A percentile compares a stretch with the other conserved stretches of the same genome.
Evolutionary conservation across 1,284 basidiomycete species (phyloP).

Genomic region (Ustilago hordei): DNA sequence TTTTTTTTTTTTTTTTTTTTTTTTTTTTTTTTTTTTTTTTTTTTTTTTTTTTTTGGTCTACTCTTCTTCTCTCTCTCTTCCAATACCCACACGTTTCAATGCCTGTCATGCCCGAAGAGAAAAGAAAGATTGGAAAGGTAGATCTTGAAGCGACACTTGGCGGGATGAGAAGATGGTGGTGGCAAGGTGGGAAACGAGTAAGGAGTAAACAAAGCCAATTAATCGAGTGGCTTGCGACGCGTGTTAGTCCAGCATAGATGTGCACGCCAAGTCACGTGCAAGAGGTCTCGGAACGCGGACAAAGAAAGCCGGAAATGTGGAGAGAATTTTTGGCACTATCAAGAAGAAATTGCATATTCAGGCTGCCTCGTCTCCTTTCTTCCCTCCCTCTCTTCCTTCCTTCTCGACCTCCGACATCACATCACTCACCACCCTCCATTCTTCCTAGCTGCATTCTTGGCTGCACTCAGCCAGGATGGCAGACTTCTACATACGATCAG

Average conservation of each 20-base stretch:
- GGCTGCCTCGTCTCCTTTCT: background rate
- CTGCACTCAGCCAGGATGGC: slow-evolving; percentile 35
- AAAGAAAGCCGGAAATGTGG: slow-evolving; percentile 2
- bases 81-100: slow-evolving; percentile 20
- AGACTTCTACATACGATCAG: slow-evolving; percentile 63
- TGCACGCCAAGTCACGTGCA: background rate
- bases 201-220: no score
- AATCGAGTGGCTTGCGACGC: no score
- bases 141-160: no score
- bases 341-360: slow-evolving; percentile 10
- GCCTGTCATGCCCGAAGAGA: no score
- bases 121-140: no score
- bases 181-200: no score
- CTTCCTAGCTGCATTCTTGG: background rate
- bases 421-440: background rate
- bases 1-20: no score
- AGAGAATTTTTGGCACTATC: slow-evolving; percentile 16
- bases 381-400: background rate
- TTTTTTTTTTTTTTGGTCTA: no score
- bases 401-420: background rate
- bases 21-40: no score
- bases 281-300: slow-evolving; percentile 14
- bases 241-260: no score
- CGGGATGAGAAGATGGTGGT: no score
- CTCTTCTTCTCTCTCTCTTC: background rate